Evolutionary conservation across 495 filamentous ascomycete genomes (phyloP), one percentile per base, ranked within the genome.

Genomic region (Collariella sp.): DNA sequence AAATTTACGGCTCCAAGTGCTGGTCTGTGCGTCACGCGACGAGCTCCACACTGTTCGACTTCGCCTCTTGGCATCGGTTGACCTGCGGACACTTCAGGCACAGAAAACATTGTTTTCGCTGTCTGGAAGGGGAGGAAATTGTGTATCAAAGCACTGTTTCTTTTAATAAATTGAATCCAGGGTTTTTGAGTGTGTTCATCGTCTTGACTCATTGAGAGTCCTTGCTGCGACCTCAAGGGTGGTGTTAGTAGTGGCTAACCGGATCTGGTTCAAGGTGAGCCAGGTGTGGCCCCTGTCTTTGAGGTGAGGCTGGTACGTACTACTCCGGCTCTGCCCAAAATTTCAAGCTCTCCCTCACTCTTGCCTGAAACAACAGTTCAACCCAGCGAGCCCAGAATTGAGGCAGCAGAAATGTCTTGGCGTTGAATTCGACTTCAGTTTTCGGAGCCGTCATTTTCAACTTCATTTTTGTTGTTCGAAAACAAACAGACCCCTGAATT

Each of bases 1-100:
- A 68, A 64, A 64, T 66, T 66, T 62, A 62, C 54, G 22, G 51
- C 34, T 12, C 42, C 18, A 15, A 20, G 33, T 19, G 23, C 10
- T 54, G 63, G 63, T 46, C 61, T 53, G 63, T 63, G 65, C 62
- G 36, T 22, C 16, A 11, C 15, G 24, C 3, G 18, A 16, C 9
- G 13, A 9, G 26, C 11, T 23, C 47, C 26, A 20, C 31, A 34
- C 18, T 20, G 20, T 18, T 23, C n/a, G 24, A 20, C 20, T 42
- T 20, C 29, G 7, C 5, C 24, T 33, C 41, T 39, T 54, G 51
- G 41, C 23, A 20, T 15, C 9, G 26, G 36, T 12, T 39, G 13
- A n/a, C 15, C 5, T n/a, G 33, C 33, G 36, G 16, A 39, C 5
- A 39, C 36, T 31, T 31, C 9, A 5, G 26, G 26, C 26, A 31